phyloP scores from a whole-genome alignment of 805 yeast genomes.

The Nakazawaea molendinolei region DNA sequence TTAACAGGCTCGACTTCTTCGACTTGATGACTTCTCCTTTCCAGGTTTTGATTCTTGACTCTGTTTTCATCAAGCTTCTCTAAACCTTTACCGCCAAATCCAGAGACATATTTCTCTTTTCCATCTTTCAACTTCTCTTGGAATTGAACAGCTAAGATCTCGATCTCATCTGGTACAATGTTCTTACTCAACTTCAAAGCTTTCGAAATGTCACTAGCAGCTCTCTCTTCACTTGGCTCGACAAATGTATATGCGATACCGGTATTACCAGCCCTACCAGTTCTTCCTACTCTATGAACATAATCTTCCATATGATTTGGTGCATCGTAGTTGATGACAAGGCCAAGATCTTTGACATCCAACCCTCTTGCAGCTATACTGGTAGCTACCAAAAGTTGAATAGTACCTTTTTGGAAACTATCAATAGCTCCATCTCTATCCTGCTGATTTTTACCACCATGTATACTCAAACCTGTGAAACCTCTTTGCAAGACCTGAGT shows the following conservation, averaged over 20 bases:
- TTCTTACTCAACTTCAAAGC: slow-evolving; percentile 56
- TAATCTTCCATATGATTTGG: slow-evolving; percentile 93
- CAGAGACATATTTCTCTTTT: slow-evolving; percentile 54
- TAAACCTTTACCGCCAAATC: slow-evolving; percentile 92
- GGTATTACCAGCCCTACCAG: slow-evolving; percentile 82
- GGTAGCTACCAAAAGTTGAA: slow-evolving; percentile 75
- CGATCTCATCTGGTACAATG: slow-evolving; percentile 45
- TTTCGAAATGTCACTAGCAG: slow-evolving; percentile 62
- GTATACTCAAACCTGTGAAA: slow-evolving; percentile 61
- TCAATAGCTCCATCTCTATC: slow-evolving; percentile 73
- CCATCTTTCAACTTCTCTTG: slow-evolving; percentile 59
- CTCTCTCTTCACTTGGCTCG: slow-evolving; percentile 50
- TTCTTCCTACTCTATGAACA: slow-evolving; percentile 92
- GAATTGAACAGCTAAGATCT: slow-evolving; percentile 47
- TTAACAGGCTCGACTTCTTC: slow-evolving; percentile 19
- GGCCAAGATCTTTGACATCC: slow-evolving; percentile 78
- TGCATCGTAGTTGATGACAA: slow-evolving; percentile 77
- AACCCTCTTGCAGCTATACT: slow-evolving; percentile 94
- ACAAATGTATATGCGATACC: slow-evolving; percentile 76
- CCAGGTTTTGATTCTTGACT: slow-evolving; percentile 40
- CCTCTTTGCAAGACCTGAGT: slow-evolving; percentile 46
- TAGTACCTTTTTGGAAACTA: slow-evolving; percentile 56
- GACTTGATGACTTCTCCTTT: slow-evolving; percentile 42
- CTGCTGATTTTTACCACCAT: slow-evolving; percentile 86
- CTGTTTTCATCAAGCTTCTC: slow-evolving; percentile 66